Conservation (phyloP, 2,329 filamentous ascomycete species). For the Colletotrichum nymphaeae region DNA sequence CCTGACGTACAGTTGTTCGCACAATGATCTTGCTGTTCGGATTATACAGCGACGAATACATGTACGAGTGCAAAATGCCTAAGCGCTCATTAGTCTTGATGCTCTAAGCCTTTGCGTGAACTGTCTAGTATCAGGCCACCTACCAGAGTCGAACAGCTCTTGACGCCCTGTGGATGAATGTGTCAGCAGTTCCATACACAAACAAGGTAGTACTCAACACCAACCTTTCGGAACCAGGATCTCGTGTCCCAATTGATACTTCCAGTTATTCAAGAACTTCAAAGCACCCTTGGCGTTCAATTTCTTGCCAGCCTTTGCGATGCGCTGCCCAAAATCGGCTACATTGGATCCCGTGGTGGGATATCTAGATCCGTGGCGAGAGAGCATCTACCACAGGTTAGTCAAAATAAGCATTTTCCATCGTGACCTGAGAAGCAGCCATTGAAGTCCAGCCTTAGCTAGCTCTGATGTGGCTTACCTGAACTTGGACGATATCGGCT, state of each 20-base stretch:
- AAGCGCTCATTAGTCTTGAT: background rate
- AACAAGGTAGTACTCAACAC: background rate
- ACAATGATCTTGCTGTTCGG: constrained; percentile 79
- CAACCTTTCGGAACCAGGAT: constrained; percentile 75
- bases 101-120: background rate
- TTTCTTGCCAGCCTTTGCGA: constrained; percentile 64
- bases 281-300: constrained; percentile 69
- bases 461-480: constrained; percentile 45
- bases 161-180: constrained; percentile 61
- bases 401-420: background rate
- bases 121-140: background rate
- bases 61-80: constrained; percentile 78
- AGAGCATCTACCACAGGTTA: constrained; percentile 68
- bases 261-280: constrained; percentile 76
- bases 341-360: constrained; percentile 72
- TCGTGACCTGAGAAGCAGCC: background rate
- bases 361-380: constrained; percentile 79
- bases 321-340: constrained; percentile 64
- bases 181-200: background rate
- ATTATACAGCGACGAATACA: constrained; percentile 78
- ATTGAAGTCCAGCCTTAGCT: background rate
- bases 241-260: constrained; percentile 75
- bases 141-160: constrained; percentile 75
- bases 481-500: constrained; percentile 76
- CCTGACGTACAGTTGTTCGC: constrained; percentile 67